A percentile compares a stretch with the other conserved stretches of the same genome.
Conservation (phyloP, 108 stramenopile species). For the Nannochloropsis gaditana region DNA sequence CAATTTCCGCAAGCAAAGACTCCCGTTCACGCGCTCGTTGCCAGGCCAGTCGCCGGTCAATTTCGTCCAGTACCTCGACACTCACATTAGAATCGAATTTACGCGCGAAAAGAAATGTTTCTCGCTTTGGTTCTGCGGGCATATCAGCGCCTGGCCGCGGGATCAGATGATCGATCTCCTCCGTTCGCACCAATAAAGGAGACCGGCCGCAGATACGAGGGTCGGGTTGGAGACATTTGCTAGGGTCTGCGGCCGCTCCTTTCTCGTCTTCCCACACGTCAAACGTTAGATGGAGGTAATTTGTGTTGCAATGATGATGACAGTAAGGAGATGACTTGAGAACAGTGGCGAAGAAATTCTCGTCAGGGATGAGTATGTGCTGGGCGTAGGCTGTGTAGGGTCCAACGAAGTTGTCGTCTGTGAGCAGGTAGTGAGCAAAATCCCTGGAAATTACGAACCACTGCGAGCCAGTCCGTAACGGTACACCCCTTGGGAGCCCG, state of each 20-base stretch:
- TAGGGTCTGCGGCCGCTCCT: conserved; percentile 58
- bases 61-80: background rate
- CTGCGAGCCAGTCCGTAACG: conserved; percentile 70
- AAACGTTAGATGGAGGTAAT: conserved; percentile 81
- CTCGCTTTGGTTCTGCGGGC: background rate
- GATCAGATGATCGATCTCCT: background rate
- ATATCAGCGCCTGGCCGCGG: background rate
- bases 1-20: background rate
- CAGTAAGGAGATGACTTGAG: conserved; percentile 78
- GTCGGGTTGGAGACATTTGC: conserved; percentile 78
- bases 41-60: background rate
- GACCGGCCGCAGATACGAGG: conserved; percentile 78
- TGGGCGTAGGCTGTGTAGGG: conserved; percentile 68
- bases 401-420: conserved; percentile 60
- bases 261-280: conserved; percentile 81
- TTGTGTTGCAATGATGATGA: conserved; percentile 72
- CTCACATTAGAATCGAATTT: background rate
- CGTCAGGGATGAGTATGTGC: conserved; percentile 86
- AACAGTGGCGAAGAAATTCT: conserved; percentile 86
- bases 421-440: conserved; percentile 70
- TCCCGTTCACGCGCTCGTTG: background rate
- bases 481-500: conserved; percentile 59
- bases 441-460: conserved; percentile 87
- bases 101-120: background rate
- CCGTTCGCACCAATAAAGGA: conserved; percentile 45